phyloP scores from a whole-genome alignment of 1,284 basidiomycete genomes.

The Phylloboletellus chloephorus region DNA sequence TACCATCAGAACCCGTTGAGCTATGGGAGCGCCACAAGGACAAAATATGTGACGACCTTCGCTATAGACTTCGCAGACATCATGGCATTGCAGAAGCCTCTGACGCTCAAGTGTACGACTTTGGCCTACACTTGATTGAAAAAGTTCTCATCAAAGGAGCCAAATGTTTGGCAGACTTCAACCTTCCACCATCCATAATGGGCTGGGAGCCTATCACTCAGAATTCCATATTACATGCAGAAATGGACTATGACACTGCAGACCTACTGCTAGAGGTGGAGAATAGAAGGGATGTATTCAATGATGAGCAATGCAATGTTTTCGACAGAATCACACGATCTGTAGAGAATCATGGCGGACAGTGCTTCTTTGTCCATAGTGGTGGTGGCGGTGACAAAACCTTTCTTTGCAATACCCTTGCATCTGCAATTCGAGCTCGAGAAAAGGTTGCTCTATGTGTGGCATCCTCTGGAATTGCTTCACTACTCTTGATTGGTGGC shows the following conservation, averaged over 20 bases:
- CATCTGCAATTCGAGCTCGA: constrained; percentile 25
- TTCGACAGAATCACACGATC: too few species aligned
- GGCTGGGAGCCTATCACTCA: too few species aligned
- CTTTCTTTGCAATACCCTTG: constrained; percentile 40
- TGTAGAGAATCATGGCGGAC: background rate
- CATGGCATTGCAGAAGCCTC: constrained; percentile 19
- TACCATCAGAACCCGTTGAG: constrained; percentile 21
- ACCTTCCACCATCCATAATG: too few species aligned
- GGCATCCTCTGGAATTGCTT: constrained; percentile 22
- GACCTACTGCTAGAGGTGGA: too few species aligned
- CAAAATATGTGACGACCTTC: constrained; percentile 32
- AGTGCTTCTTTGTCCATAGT: constrained; percentile 41
- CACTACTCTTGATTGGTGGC: constrained; percentile 14
- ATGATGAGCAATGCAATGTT: too few species aligned
- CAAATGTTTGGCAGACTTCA: too few species aligned
- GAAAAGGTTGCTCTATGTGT: constrained; percentile 35
- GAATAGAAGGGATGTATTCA: too few species aligned
- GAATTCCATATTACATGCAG: too few species aligned
- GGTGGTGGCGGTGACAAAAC: constrained; percentile 48
- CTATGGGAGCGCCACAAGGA: constrained; percentile 28
- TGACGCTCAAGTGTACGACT: constrained; percentile 35
- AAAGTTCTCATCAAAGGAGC: too few species aligned
- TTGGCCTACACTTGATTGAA: constrained; percentile 38
- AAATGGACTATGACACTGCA: too few species aligned
- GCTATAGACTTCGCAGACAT: background rate